Evolutionary conservation across 768 basidiomycete species (phyloP), one percentile per base, ranked within the genome.

Genomic region (Russula foetens): DNA sequence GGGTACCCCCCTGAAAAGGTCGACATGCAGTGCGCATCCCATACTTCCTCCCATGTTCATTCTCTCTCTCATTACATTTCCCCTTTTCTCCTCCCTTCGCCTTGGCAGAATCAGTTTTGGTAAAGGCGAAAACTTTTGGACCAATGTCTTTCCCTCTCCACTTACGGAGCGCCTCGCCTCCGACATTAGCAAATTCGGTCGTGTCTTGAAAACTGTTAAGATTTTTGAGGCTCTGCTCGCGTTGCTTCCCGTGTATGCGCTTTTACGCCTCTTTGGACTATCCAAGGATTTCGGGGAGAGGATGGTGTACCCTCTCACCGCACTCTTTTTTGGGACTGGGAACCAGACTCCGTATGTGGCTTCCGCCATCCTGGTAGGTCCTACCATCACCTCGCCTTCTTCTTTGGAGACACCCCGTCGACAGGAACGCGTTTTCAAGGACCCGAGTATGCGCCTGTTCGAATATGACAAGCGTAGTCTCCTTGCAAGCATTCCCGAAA

Each of bases 261-360:
- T 74, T 71, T 66, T 75, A 21, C 69, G 66, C 50, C 64, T 75
- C 60, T 74, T 75, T 59, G 45, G 69, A 52, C 74, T 73, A 59
- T 73, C 71, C 7, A 72, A 68, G 44, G 72, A 69, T 33, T 75
- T 73, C 48, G 73, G 72, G 4, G 74, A 74, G 53, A 68, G 69
- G 58, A 72, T 72, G 68, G 72, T 74, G n/a, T 74, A 72, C 48
- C 71, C 73, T 17, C 69, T 74, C 33, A 68, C 73, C 28, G 70
- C 72, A 7, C 67, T 75, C 29, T 74, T 73, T 63, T 73, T 72
- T 33, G 72, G 71, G n/a, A 74, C 72, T 14, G 73, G 73, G 4
- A 75, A 75, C 58, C 71, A 73, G 60, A 75, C 71, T n/a, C 72
- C 71, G 0, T 73, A 71, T 58, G 68, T 76, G 19, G 71, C 75